A percentile compares a stretch with the other conserved stretches of the same genome.
Evolutionary conservation across 164 flowering plant genomes (phyloP).

Genomic region (Cinnamomum micranthum): DNA sequence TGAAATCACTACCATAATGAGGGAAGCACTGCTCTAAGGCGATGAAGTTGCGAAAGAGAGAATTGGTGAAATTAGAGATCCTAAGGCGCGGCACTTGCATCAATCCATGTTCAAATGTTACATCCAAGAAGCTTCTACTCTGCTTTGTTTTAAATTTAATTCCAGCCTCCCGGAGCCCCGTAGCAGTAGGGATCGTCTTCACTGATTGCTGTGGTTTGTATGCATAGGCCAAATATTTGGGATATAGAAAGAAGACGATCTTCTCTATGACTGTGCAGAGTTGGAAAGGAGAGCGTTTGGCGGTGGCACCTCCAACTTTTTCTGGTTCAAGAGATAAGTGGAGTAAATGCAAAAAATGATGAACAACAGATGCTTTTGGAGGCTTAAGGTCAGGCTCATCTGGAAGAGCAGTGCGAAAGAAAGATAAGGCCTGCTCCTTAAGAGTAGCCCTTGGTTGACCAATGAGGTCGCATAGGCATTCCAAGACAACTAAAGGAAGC

Average conservation of each 20-base stretch:
- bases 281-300: too few species aligned
- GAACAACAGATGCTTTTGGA: background rate
- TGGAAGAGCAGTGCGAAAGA: background rate
- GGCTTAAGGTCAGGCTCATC: background rate
- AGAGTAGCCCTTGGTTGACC: background rate
- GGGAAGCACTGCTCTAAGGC: slow-evolving; percentile 1
- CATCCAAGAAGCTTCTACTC: slow-evolving; percentile 35
- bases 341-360: background rate
- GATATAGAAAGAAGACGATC: slow-evolving; percentile 32
- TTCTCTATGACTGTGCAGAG: too few species aligned
- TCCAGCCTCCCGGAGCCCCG: slow-evolving; percentile 47
- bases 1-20: slow-evolving; percentile 32
- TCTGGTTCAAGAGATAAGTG: background rate
- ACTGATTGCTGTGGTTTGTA: slow-evolving; percentile 18
- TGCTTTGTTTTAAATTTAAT: slow-evolving; percentile 32
- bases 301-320: too few species aligned
- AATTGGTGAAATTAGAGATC: background rate
- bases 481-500: slow-evolving; percentile 6
- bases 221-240: slow-evolving; percentile 26
- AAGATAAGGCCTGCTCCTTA: background rate
- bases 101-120: slow-evolving; percentile 35
- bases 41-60: background rate
- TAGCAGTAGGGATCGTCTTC: slow-evolving; percentile 8
- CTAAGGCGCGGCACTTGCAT: background rate
- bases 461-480: background rate